Conservation (phyloP, 805 yeast species). For the Wickerhamiella kurtzmanii region DNA sequence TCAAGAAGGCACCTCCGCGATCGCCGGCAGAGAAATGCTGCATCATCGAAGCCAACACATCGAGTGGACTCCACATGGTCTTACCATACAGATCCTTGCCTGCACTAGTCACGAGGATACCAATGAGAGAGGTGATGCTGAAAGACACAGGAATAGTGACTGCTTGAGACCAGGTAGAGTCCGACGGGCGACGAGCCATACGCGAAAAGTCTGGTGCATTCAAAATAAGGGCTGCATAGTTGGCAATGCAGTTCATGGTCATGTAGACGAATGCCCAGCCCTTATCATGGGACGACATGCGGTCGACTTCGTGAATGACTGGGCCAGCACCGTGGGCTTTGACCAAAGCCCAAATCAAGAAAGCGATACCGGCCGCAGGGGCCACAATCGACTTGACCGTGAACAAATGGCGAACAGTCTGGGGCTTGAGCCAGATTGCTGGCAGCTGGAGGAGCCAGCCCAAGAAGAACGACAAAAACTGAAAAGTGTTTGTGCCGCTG, state of each 20-base stretch:
- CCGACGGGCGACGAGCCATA: conserved; percentile 43
- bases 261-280: conserved; percentile 77
- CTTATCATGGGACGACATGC: conserved; percentile 34
- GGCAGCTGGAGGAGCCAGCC: conserved; percentile 76
- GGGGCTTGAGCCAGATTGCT: conserved; percentile 69
- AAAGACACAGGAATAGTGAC: conserved; percentile 64
- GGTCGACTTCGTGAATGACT: conserved; percentile 41
- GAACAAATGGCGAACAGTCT: conserved; percentile 68
- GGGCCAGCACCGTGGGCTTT: conserved; percentile 73
- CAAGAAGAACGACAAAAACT: conserved; percentile 61
- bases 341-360: conserved; percentile 70
- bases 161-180: conserved; percentile 34
- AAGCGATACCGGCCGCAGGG: conserved; percentile 73
- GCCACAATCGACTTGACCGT: conserved; percentile 66
- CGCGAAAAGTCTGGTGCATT: conserved; percentile 87
- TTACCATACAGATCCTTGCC: conserved; percentile 29
- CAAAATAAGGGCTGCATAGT: conserved; percentile 77
- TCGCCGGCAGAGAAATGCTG: conserved; percentile 30
- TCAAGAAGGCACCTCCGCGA: conserved; percentile 69
- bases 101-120: conserved; percentile 56
- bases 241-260: conserved; percentile 68
- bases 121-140: conserved; percentile 69
- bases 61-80: conserved; percentile 75
- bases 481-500: conserved; percentile 58
- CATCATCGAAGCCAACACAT: conserved; percentile 45